A percentile compares a stretch with the other conserved stretches of the same genome.
These are phyloP conservation scores for Porpolomopsis calyptriformis DNA, from an alignment of 768 basidiomycete genomes.

Conservation along the genomic window DNA sequence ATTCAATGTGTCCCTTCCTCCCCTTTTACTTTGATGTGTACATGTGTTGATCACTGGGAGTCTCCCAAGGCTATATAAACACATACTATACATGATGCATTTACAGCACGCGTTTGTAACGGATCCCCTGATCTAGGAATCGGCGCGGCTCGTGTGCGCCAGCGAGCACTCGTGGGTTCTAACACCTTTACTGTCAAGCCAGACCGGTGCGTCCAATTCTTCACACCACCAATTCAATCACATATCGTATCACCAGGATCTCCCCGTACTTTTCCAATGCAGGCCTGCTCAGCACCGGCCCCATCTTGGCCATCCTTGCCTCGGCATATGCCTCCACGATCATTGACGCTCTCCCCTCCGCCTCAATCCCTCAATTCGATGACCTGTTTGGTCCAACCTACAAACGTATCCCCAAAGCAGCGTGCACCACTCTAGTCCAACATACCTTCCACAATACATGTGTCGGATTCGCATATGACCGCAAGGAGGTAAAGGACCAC, in stretches of 20 bases:
- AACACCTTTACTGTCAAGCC: no score
- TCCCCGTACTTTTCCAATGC: slow-evolving; percentile 99
- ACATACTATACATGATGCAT: no score
- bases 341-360: slow-evolving; percentile 33
- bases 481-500: slow-evolving; percentile 93
- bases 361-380: slow-evolving; percentile 45
- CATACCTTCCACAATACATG: slow-evolving; percentile 48
- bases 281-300: slow-evolving; percentile 74
- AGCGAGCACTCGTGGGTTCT: no score
- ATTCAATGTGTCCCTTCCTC: background rate
- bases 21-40: no score
- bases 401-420: slow-evolving; percentile 93
- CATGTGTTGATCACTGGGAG: no score
- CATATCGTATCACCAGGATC: slow-evolving; percentile 30
- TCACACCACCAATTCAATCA: no score
- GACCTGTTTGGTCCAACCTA: slow-evolving; percentile 96
- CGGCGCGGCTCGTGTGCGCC: no score
- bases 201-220: no score
- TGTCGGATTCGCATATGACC: slow-evolving; percentile 83
- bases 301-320: slow-evolving; percentile 67
- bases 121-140: no score
- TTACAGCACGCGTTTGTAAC: no score
- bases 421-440: slow-evolving; percentile 69
- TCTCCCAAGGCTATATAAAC: no score
- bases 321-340: slow-evolving; percentile 80